Evolutionary conservation across 495 filamentous ascomycete genomes (phyloP).

Genomic region (Sporormia fimetaria): DNA sequence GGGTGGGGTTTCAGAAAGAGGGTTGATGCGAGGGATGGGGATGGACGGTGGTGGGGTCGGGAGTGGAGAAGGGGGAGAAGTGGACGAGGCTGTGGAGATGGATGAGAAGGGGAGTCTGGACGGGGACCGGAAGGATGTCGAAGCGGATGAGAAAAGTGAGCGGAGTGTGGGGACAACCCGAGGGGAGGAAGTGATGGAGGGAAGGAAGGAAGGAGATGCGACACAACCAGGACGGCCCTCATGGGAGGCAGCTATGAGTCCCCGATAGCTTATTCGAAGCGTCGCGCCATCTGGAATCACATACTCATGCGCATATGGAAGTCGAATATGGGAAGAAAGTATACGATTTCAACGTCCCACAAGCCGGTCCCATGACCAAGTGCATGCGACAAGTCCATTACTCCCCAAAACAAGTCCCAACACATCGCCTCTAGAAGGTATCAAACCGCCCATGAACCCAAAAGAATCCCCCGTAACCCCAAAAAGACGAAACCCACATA

Average conservation of each 20-base stretch:
- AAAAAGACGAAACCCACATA: neutral
- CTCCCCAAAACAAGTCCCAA: too few relatives aligned
- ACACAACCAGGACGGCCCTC: too few relatives aligned
- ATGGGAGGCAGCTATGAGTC: too few relatives aligned
- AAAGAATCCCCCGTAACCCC: neutral
- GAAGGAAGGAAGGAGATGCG: too few relatives aligned
- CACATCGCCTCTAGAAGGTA: too few relatives aligned
- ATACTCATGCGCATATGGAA: too few relatives aligned
- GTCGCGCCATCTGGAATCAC: too few relatives aligned
- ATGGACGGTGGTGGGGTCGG: constrained; percentile 12
- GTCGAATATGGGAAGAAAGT: too few relatives aligned
- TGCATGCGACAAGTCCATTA: too few relatives aligned
- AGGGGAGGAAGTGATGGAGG: constrained; percentile 17
- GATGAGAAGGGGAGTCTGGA: constrained; percentile 13
- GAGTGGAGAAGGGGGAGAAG: constrained; percentile 17
- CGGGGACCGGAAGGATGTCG: constrained; percentile 5
- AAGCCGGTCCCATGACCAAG: too few relatives aligned
- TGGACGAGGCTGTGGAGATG: constrained; percentile 13
- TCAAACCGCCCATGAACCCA: neutral
- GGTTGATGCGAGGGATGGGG: constrained; percentile 19
- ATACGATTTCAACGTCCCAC: too few relatives aligned
- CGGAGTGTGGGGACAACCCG: constrained; percentile 7
- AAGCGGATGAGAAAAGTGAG: constrained; percentile 10
- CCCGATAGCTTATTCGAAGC: too few relatives aligned
- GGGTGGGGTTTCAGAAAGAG: constrained; percentile 46